Base-by-base conservation (phyloP, 2,329 filamentous ascomycete species). In the Hymenotorrendiella dingleyae region DNA sequence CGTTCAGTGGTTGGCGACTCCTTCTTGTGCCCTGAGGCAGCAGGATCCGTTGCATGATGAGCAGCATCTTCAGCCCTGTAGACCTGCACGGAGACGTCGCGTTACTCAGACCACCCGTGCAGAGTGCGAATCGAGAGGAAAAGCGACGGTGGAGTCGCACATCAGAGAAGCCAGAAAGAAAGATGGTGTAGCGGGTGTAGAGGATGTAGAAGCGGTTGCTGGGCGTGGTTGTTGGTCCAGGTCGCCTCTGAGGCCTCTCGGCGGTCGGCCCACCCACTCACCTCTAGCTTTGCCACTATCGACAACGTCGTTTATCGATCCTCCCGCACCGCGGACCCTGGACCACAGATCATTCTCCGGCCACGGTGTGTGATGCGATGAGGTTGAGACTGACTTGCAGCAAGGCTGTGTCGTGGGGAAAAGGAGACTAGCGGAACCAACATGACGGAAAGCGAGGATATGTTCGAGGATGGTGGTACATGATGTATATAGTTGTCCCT, bases 381-480 rank as follows among this genome's bases (percentile, higher is more conserved):
- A 21, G n/a, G 8, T 11, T 4, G n/a, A 24, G 35, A n/a, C n/a
- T n/a, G n/a, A n/a, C n/a, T n/a, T 37, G 34, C 34, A 38, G 19
- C 34, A 26, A 27, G 41, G 41, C 41, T 43, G 35, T 43, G 41
- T 43, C 17, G 35, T 26, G 38, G 38, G 38, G 38, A 22, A 34
- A 17, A 23, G n/a, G n/a, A n/a, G n/a, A n/a, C n/a, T n/a, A n/a
- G n/a, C n/a, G n/a, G n/a, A n/a, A n/a, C n/a, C n/a, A n/a, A n/a
- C n/a, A n/a, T n/a, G n/a, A n/a, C n/a, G n/a, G n/a, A n/a, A n/a
- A n/a, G n/a, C n/a, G n/a, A n/a, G 24, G 4, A 20, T 30, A 14
- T 7, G 10, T 20, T 29, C 23, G 20, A n/a, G 19, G 17, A 21
- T n/a, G 33, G 24, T 20, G 33, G 24, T 12, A 24, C 28, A 12